Base-by-base conservation (phyloP, 1,139 yeast species). In the Taphrina sp. region DNA sequence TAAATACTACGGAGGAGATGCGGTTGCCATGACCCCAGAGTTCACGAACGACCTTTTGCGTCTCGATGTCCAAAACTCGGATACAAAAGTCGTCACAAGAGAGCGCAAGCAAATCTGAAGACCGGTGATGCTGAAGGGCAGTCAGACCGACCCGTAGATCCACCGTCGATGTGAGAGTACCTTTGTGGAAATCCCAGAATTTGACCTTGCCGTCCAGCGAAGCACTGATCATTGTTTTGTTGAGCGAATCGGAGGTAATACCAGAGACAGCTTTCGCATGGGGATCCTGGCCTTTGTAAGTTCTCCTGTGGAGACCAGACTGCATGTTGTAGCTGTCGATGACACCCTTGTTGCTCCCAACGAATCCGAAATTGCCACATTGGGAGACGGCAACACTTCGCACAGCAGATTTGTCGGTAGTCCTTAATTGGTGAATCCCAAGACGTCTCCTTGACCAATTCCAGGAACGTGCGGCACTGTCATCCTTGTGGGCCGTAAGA, bases 351-450 rank as follows among this genome's bases (percentile, higher is more conserved):
- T 92, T 77, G 3, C 96, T 88, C n/a, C 97, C 99, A 22, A 94
- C 85, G 46, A 92, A 72, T 1, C 85, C 96, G 71, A 94, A 94
- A 69, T 94, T 94, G 36, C 98, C 98, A 76, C 99, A 94, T 59
- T 82, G 86, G 0, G 96, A 85, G 31, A 92, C 79, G 22, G 85
- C 78, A 7, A 88, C 94, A 26, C 85, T 70, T 66, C 84, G 86
- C n/a, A 81, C 95, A n/a, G 80, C 67, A 0, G 95, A 90, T 3
- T 77, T 82, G 69, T 94, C 98, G 14, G 79, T 77, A 1, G 97
- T 86, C 3, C 74, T 69, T 43, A 94, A 72, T 44, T 74, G 76
- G 74, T 83, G 79, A 60, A 83, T 78, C 17, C 97, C 97, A 1
- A 90, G 82, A 65, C 92, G 81, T 61, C 87, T 90, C 59, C 78